Evolutionary conservation across 441 rosid genomes (phyloP).

Genomic region (Macaranga tanarius): DNA sequence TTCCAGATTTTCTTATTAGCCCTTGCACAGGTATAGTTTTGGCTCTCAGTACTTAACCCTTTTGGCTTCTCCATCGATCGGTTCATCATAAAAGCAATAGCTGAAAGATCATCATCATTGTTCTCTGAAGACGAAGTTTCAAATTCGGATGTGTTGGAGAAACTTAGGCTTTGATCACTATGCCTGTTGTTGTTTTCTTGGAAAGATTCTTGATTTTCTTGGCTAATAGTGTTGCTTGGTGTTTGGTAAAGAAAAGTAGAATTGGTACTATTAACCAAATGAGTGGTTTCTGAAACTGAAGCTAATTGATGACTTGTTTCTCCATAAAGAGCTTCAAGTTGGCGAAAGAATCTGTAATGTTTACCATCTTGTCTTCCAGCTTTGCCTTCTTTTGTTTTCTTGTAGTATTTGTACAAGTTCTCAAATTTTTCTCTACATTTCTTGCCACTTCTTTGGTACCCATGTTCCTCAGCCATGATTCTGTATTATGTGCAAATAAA

Average conservation of each 20-base stretch:
- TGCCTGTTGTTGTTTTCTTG: slow-evolving; percentile 26
- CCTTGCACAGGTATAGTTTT: slow-evolving; percentile 14
- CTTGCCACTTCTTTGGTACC: slow-evolving; percentile 93
- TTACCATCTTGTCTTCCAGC: slow-evolving; percentile 84
- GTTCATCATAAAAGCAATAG: slow-evolving; percentile 44
- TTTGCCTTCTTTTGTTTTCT: slow-evolving; percentile 93
- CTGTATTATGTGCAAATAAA: slow-evolving; percentile 22
- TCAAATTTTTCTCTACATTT: slow-evolving; percentile 97
- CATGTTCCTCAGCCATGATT: slow-evolving; percentile 79
- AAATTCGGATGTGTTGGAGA: slow-evolving; percentile 47
- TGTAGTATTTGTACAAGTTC: slow-evolving; percentile 89
- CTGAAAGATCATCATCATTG: slow-evolving; percentile 40
- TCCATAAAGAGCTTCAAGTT: slow-evolving; percentile 73
- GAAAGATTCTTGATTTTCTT: slow-evolving; percentile 32
- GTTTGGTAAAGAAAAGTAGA: slow-evolving; percentile 25
- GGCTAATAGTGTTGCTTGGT: slow-evolving; percentile 21
- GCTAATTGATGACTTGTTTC: slow-evolving; percentile 41
- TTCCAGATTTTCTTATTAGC: slow-evolving; percentile 36
- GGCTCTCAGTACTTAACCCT: slow-evolving; percentile 23
- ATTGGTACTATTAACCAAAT: slow-evolving; percentile 21
- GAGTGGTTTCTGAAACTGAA: slow-evolving; percentile 35
- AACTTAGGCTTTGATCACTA: slow-evolving; percentile 39
- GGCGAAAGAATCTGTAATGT: slow-evolving; percentile 64
- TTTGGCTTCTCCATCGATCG: slow-evolving; percentile 26
- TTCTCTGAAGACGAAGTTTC: slow-evolving; percentile 50